A percentile compares a stretch with the other conserved stretches of the same genome.
phyloP scores from a whole-genome alignment of 306 rosid genomes.

The Albizia julibrissin region DNA sequence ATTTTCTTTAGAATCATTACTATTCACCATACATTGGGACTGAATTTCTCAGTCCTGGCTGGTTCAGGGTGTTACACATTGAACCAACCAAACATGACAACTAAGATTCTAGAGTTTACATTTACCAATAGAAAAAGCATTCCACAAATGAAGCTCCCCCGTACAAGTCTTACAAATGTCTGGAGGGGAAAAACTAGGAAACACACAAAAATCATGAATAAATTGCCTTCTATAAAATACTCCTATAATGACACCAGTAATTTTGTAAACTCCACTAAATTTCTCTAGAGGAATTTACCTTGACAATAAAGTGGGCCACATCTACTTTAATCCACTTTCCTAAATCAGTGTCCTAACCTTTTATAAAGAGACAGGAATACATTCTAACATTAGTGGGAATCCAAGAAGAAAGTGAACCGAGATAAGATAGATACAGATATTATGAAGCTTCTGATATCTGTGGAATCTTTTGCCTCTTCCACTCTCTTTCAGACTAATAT shows the following conservation, averaged over 20 bases:
- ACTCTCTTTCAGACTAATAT: background rate
- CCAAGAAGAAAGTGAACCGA: background rate
- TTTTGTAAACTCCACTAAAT: background rate
- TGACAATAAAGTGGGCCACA: background rate
- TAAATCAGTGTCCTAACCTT: background rate
- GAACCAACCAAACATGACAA: background rate
- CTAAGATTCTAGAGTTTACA: background rate
- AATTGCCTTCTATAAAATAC: background rate
- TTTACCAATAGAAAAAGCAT: background rate
- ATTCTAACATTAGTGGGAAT: background rate
- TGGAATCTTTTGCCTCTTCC: slow-evolving; percentile 6
- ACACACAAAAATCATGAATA: background rate
- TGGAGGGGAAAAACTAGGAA: background rate
- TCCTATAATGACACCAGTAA: background rate
- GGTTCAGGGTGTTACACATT: background rate
- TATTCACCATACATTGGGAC: too few species aligned
- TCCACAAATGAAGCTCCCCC: background rate
- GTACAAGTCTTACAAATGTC: background rate
- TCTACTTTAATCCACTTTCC: background rate
- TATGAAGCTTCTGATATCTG: background rate
- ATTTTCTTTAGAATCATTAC: background rate
- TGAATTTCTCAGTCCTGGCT: too few species aligned
- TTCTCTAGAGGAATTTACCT: background rate
- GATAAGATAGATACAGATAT: background rate
- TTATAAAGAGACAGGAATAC: background rate